A percentile compares a stretch with the other conserved stretches of the same genome.
These are phyloP conservation scores for Smittium culicis DNA, from an alignment of 371 early-diverging fungal genomes.

Conservation along the genomic window DNA sequence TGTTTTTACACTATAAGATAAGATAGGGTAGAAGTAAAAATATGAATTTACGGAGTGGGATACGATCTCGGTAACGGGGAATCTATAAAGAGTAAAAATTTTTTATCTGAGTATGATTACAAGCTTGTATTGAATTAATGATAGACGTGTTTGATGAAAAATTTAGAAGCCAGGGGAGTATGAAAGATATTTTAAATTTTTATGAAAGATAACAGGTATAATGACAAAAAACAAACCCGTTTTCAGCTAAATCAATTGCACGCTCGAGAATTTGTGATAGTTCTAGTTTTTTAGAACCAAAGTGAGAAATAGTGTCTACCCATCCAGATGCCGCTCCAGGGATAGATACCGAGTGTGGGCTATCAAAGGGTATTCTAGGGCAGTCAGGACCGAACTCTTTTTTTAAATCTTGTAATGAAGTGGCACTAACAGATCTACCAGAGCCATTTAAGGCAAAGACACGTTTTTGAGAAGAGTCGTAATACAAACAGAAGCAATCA, in stretches of 20 bases:
- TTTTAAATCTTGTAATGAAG: constrained; percentile 37
- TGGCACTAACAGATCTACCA: constrained; percentile 45
- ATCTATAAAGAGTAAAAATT: background rate
- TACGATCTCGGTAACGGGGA: constrained; percentile 25
- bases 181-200: too few relatives aligned
- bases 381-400: constrained; percentile 24
- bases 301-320: constrained; percentile 48
- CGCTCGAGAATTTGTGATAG: constrained; percentile 46
- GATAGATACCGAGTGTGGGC: constrained; percentile 52
- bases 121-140: background rate
- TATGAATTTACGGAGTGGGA: constrained; percentile 4
- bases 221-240: constrained; percentile 40
- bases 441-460: constrained; percentile 60
- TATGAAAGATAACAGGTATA: too few relatives aligned
- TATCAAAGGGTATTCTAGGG: constrained; percentile 31
- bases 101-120: constrained; percentile 16
- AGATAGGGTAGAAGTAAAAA: background rate
- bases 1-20: background rate
- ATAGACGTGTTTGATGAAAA: too few relatives aligned
- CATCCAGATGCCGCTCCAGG: constrained; percentile 78
- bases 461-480: constrained; percentile 41
- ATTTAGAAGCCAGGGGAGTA: too few relatives aligned
- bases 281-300: constrained; percentile 55
- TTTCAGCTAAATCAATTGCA: constrained; percentile 54
- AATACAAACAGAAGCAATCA: constrained; percentile 75